Base-by-base conservation (phyloP, 2,329 filamentous ascomycete genomes). In the Aspergillus brasiliensis region DNA sequence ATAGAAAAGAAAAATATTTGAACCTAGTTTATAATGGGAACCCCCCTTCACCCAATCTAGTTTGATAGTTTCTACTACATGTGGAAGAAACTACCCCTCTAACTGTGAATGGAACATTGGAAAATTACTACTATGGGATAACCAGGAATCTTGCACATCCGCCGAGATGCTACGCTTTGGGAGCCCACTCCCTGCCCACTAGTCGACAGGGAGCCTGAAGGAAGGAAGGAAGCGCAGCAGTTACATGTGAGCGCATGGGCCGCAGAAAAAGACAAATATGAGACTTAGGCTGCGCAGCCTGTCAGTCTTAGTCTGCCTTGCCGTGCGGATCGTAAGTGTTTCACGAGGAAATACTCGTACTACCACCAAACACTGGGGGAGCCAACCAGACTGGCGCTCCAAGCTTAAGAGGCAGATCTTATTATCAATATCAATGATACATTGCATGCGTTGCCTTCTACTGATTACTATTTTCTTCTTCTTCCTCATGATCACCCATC, bases 281-380 rank as follows among this genome's bases (percentile, higher is more conserved):
- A 31, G 52, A 42, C 52, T 55, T 42, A 28, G 19, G 51, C 51
- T 54, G 51, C 34, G 38, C 34, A 44, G 37, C 11, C 51, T 42
- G 34, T 54, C 38, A 42, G 38, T 40, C 19, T 44, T 40, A 42
- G 38, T 55, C 51, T 54, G 51, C 51, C 51, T 54, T 54, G 51
- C 38, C 27, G 51, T 17, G 46, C 25, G 46, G 46, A 49, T 49
- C 27, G 25, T 44, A 54, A 27, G 25, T 44, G 52, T 55, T 55
- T 55, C 52, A 44, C 52, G 27, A 44, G 52, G 25, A 44, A 44
- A 11, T 8, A 46, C 25, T 27, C 17, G 52, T 46, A 44, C 52
- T 44, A 55, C 52, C 52, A 17, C 42, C 51, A 44, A 46, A 5
- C 13, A 17, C 38, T 28, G 25, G 42, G 38, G 42, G 31, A 34